Evolutionary conservation across 257 asterid genomes (phyloP).

Genomic region (Solanum neorickii): DNA sequence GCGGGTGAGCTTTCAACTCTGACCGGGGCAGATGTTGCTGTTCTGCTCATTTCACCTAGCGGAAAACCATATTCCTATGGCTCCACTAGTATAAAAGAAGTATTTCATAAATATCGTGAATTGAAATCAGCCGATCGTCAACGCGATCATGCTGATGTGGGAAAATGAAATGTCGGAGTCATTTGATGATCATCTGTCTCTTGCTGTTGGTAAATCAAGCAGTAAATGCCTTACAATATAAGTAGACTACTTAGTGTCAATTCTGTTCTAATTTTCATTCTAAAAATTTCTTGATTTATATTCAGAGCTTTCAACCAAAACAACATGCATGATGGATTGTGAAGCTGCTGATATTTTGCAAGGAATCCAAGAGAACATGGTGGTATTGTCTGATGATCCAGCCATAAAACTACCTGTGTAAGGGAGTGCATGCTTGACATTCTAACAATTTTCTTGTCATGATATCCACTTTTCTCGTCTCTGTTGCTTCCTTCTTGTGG

Average conservation of each 20-base stretch:
- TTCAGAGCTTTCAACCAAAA: constrained; percentile 52
- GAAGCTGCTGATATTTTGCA: constrained; percentile 80
- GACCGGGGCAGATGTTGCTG: background rate
- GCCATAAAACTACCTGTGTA: constrained; percentile 74
- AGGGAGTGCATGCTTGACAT: constrained; percentile 18
- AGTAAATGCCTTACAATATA: background rate
- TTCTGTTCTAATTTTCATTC: constrained; percentile 1
- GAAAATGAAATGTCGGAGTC: background rate
- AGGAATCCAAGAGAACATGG: constrained; percentile 71
- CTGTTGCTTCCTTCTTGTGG: background rate
- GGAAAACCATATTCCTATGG: background rate
- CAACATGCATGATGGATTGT: constrained; percentile 75
- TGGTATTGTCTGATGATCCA: constrained; percentile 61
- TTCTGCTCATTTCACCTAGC: background rate
- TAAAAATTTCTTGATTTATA: constrained; percentile 7
- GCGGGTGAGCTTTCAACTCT: background rate
- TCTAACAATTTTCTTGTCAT: background rate
- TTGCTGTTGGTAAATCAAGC: background rate
- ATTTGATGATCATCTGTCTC: background rate
- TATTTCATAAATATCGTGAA: background rate
- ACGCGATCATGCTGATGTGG: background rate
- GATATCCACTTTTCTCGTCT: background rate
- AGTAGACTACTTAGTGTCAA: background rate
- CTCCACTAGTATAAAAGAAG: background rate
- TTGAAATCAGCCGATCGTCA: background rate